phyloP scores from a whole-genome alignment of 495 filamentous ascomycete genomes.

The Polyplosphaeria fusca region DNA sequence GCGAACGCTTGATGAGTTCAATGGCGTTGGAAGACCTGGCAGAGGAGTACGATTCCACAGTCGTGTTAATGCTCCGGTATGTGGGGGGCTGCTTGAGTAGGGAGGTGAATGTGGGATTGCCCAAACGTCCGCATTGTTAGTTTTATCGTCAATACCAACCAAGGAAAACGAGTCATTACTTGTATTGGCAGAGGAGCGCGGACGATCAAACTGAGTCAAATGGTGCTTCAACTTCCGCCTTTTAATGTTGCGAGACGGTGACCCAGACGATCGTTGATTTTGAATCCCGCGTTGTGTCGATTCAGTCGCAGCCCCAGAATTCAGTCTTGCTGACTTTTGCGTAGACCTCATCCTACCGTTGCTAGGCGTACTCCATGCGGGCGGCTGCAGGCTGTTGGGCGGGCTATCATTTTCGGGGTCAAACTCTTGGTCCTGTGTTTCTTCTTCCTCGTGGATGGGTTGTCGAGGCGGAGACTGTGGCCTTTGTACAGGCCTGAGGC shows the following conservation, averaged over 20 bases:
- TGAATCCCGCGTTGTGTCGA: not conserved
- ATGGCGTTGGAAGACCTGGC: slow-evolving; percentile 15
- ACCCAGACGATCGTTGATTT: too few species aligned
- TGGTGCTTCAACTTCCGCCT: not conserved
- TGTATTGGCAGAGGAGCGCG: too few species aligned
- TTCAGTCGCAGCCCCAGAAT: not conserved
- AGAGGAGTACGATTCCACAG: not conserved
- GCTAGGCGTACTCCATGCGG: not conserved
- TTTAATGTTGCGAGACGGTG: too few species aligned
- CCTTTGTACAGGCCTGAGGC: slow-evolving; percentile 33
- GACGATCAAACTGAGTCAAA: not conserved
- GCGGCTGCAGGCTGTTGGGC: slow-evolving; percentile 5
- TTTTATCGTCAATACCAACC: not conserved
- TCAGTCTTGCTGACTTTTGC: too few species aligned
- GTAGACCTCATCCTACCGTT: not conserved
- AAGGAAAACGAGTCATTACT: too few species aligned
- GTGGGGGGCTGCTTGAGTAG: slow-evolving; percentile 20
- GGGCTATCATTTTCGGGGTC: slow-evolving; percentile 9
- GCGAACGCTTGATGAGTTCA: slow-evolving; percentile 20
- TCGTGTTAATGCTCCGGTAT: not conserved
- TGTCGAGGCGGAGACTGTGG: slow-evolving; percentile 7
- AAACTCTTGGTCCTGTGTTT: slow-evolving; percentile 29
- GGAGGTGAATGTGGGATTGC: slow-evolving; percentile 18
- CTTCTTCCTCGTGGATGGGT: slow-evolving; percentile 1
- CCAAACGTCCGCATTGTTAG: slow-evolving; percentile 4